These are phyloP conservation scores for Aureobasidium namibiae DNA, from an alignment of 2,329 filamentous ascomycete species.

Conservation along the genomic window DNA sequence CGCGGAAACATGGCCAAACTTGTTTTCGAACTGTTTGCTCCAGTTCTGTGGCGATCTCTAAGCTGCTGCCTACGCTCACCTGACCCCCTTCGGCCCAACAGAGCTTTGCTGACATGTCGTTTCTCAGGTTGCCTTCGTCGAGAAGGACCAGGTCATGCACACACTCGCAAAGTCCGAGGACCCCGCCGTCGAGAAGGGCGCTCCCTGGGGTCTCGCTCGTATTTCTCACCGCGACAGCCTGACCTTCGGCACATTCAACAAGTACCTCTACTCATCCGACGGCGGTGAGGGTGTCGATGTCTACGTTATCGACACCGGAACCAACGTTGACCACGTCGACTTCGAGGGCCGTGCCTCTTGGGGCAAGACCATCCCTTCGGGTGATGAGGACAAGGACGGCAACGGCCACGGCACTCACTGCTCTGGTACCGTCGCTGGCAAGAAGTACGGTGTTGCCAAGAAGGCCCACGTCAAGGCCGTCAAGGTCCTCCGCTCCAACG, in stretches of 20 bases:
- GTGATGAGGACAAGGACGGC: constrained; percentile 82
- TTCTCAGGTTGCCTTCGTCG: constrained; percentile 83
- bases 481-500: constrained; percentile 96
- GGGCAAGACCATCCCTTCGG: constrained; percentile 89
- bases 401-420: constrained; percentile 99
- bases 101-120: constrained; percentile 12
- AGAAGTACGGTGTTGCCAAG: constrained; percentile 99
- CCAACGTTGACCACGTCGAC: constrained; percentile 88
- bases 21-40: neutral
- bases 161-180: constrained; percentile 49
- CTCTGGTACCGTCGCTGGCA: constrained; percentile 93
- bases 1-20: neutral
- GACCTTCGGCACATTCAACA: constrained; percentile 91
- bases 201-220: constrained; percentile 98
- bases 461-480: constrained; percentile 95
- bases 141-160: constrained; percentile 88
- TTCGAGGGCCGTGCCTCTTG: constrained; percentile 93
- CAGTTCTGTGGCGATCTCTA: neutral
- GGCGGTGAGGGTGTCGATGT: constrained; percentile 97
- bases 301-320: constrained; percentile 97
- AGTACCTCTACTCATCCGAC: constrained; percentile 85
- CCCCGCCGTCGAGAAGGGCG: constrained; percentile 70
- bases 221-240: constrained; percentile 88
- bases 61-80: neutral
- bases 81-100: neutral